phyloP scores from a whole-genome alignment of 805 yeast species.

The Blastobotrys terrestris region DNA sequence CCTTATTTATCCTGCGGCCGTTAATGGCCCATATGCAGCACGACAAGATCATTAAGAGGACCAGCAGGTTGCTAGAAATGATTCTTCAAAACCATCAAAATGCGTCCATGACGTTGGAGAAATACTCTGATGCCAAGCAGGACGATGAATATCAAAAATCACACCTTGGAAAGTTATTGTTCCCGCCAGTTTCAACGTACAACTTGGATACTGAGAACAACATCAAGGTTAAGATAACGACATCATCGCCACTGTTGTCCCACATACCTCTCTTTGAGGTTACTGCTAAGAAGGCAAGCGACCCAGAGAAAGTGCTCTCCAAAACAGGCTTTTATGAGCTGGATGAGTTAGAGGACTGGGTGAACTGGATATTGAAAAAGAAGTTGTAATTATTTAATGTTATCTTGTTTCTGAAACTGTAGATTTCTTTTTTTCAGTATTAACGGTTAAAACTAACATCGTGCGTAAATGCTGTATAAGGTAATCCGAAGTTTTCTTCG shows the following conservation, averaged over 20 bases:
- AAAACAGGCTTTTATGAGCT: constrained; percentile 28
- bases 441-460: too few species aligned
- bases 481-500: too few species aligned
- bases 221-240: constrained; percentile 16
- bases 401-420: too few species aligned
- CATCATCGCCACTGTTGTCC: constrained; percentile 22
- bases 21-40: constrained; percentile 30
- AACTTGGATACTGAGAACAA: constrained; percentile 5
- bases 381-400: neutral
- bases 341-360: constrained; percentile 33
- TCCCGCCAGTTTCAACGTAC: constrained; percentile 20
- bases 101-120: constrained; percentile 13
- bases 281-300: constrained; percentile 9
- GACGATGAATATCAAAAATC: constrained; percentile 7
- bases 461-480: too few species aligned
- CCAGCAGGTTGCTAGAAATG: constrained; percentile 19
- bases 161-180: constrained; percentile 19
- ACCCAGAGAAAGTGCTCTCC: constrained; percentile 10
- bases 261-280: constrained; percentile 20
- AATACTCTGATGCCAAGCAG: constrained; percentile 1
- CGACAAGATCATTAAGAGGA: constrained; percentile 19
- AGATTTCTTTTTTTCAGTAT: too few species aligned
- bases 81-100: constrained; percentile 16
- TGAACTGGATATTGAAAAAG: constrained; percentile 25
- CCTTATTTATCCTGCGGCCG: constrained; percentile 26